A percentile compares a stretch with the other conserved stretches of the same genome.
Conservation (phyloP, 2,329 filamentous ascomycete genomes). For the Epichloe sibirici region DNA sequence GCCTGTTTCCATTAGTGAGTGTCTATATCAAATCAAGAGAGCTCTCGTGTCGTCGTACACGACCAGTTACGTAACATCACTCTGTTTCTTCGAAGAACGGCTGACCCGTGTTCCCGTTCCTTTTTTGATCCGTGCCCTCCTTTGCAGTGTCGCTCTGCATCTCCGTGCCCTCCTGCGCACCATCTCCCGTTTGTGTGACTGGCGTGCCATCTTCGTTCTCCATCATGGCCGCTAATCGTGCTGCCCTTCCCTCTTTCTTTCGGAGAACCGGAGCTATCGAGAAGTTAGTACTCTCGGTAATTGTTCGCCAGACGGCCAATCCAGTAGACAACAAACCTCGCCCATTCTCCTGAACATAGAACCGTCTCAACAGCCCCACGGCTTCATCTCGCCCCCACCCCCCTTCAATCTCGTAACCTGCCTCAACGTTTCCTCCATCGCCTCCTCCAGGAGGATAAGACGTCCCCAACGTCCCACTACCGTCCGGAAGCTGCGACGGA, state of each 20-base stretch:
- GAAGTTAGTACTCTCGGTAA: constrained; percentile 8
- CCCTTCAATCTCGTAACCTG: constrained; percentile 69
- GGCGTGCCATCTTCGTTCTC: constrained; percentile 22
- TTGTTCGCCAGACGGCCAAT: not conserved
- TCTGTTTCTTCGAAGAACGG: not conserved
- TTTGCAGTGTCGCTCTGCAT: not conserved
- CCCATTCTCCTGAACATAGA: constrained; percentile 96
- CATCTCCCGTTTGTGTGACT: not conserved
- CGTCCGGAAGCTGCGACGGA: constrained; percentile 24
- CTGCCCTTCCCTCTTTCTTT: constrained; percentile 44
- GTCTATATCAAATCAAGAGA: too few species aligned
- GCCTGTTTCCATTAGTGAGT: not conserved
- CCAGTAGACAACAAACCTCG: constrained; percentile 48
- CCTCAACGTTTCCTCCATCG: constrained; percentile 60
- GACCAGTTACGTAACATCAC: not conserved
- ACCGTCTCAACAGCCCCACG: constrained; percentile 80
- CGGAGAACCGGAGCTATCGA: constrained; percentile 35
- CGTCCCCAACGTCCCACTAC: constrained; percentile 23
- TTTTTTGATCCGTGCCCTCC: not conserved
- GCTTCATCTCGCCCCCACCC: constrained; percentile 86
- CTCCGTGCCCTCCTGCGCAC: not conserved
- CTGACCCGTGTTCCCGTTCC: not conserved
- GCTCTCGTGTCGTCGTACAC: not conserved
- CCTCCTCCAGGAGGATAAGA: constrained; percentile 28
- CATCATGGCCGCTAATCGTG: constrained; percentile 39